Base-by-base conservation (phyloP, 768 basidiomycete genomes). In the Rhodocollybia butyracea region DNA sequence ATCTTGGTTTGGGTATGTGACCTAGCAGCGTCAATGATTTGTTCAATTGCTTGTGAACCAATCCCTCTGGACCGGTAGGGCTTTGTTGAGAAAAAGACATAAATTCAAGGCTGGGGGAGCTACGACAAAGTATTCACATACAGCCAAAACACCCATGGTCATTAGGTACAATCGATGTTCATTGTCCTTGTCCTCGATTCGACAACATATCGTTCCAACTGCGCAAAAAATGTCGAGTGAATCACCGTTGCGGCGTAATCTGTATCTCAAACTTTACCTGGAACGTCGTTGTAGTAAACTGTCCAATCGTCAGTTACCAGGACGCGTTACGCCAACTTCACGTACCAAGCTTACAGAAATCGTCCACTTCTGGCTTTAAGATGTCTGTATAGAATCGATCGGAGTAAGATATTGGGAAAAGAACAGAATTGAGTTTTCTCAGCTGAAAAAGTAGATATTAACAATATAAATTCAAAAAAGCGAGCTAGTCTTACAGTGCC, bases 201-300 rank as follows among this genome's bases (percentile, higher is more conserved):
- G 83, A 73, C 89, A 92, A 69, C 90, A 93, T 64, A 94, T 81
- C 4, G 86, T 91, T 57, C 94, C 93, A 59, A 95, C 86, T 61
- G 56, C 36, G 30, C 41, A 46, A 40, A 30, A n/a, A n/a, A n/a
- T n/a, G 26, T 40, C n/a, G 29, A 21, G 32, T 36, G 31, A 34
- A 30, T 7, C 22, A 24, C 31, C 15, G 10, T 32, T 32, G 27
- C 31, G 32, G n/a, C 46, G 22, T 6, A 31, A 29, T 36, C 22
- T 13, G 30, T 29, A 27, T 31, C 13, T 29, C 31, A 12, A 10
- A 54, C 57, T 45, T n/a, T 24, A 58, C 57, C 80, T 43, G 94
- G 91, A 55, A 96, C 77, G 73, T 96, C 93, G 73, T 94, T 94
- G 73, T 88, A 94, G 72, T 94, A 94, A 46, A 94, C 94, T 94